Conservation (phyloP, 371 early-diverging fungal genomes). For the Mortierella sp. region DNA sequence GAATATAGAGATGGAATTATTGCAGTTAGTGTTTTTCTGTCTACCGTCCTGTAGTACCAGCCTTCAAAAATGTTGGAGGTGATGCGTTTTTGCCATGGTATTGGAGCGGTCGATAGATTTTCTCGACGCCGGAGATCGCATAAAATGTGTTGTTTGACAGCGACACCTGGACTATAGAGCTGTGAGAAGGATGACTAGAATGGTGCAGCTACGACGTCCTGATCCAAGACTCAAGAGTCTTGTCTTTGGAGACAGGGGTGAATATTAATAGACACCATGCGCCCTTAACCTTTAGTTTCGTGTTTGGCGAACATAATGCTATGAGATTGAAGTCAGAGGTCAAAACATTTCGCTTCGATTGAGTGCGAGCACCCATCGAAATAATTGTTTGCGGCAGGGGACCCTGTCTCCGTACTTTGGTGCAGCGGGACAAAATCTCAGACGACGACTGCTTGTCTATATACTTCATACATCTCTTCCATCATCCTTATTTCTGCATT, state of each 20-base stretch:
- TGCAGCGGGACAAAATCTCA: too few species aligned
- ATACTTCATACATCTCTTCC: too few species aligned
- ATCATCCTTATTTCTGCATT: too few species aligned
- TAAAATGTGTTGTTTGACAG: constrained; percentile 9
- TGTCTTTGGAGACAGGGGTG: neutral
- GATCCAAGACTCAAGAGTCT: neutral
- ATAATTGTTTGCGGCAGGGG: too few species aligned
- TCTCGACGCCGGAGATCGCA: constrained; percentile 32
- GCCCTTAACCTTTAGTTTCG: too few species aligned
- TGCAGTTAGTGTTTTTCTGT: neutral
- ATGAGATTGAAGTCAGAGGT: too few species aligned
- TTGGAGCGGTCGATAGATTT: constrained; percentile 26
- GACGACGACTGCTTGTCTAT: too few species aligned
- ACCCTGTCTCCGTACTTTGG: too few species aligned
- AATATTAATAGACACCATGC: too few species aligned
- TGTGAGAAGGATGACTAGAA: constrained; percentile 9
- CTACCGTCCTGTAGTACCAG: constrained; percentile 57
- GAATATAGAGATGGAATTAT: constrained; percentile 21
- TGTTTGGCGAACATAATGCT: too few species aligned
- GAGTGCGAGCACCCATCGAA: too few species aligned
- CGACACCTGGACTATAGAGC: constrained; percentile 14
- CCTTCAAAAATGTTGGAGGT: constrained; percentile 52
- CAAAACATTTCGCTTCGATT: too few species aligned
- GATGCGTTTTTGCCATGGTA: constrained; percentile 51
- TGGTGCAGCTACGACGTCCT: neutral